Conservation (phyloP, 2,329 filamentous ascomycete species). For the Colletotrichum lupini region DNA sequence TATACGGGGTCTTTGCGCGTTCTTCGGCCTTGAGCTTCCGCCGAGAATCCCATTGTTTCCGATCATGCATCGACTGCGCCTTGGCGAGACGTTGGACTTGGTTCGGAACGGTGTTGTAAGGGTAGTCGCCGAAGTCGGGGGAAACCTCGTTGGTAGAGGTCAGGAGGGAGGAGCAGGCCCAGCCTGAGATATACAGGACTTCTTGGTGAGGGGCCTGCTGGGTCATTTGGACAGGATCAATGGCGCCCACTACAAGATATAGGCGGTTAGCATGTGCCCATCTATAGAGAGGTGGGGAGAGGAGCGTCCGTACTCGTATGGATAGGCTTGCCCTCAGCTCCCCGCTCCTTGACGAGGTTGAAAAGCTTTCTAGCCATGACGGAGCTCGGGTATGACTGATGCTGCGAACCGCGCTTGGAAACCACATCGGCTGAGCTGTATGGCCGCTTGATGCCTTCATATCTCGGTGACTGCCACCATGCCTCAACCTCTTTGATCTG, state of each 20-base stretch:
- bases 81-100: conserved; percentile 97
- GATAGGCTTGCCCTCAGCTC: conserved; percentile 84
- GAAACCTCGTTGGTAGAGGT: conserved; percentile 98
- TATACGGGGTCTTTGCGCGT: conserved; percentile 80
- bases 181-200: conserved; percentile 94
- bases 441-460: conserved; percentile 88
- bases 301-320: conserved; percentile 79
- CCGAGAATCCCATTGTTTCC: conserved; percentile 90
- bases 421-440: conserved; percentile 93
- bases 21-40: conserved; percentile 81
- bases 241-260: conserved; percentile 80
- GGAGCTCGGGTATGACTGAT: conserved; percentile 90
- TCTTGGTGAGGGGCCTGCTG: conserved; percentile 97
- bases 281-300: not conserved
- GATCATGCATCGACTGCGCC: conserved; percentile 95
- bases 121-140: conserved; percentile 97
- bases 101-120: conserved; percentile 98
- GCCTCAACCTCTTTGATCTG: conserved; percentile 87
- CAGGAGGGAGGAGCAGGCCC: conserved; percentile 94
- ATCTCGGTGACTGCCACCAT: conserved; percentile 92
- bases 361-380: conserved; percentile 96
- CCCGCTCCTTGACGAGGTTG: conserved; percentile 83
- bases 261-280: conserved; percentile 33
- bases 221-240: conserved; percentile 99
- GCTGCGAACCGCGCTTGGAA: conserved; percentile 88